Conservation (phyloP, 768 basidiomycete genomes). For the Hydnomerulius pinastri region DNA sequence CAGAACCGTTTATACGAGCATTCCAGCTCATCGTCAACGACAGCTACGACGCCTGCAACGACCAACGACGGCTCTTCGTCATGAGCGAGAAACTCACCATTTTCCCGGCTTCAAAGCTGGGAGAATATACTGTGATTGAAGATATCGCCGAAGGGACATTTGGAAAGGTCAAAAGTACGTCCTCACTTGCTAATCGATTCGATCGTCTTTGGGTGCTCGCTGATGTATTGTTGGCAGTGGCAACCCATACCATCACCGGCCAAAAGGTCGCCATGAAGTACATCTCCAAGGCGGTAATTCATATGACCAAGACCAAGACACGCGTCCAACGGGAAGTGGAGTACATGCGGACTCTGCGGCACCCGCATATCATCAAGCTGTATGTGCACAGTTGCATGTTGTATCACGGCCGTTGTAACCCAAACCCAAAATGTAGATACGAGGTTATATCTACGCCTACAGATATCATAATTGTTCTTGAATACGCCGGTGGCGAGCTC, state of each 20-base stretch:
- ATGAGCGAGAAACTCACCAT: slow-evolving; percentile 29
- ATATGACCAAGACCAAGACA: slow-evolving; percentile 87
- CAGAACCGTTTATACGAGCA: slow-evolving; percentile 3
- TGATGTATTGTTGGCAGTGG: slow-evolving; percentile 57
- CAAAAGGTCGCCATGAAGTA: slow-evolving; percentile 98
- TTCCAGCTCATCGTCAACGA: slow-evolving; percentile 5
- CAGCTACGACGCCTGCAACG: slow-evolving; percentile 7
- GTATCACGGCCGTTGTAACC: slow-evolving; percentile 8
- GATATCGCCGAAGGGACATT: slow-evolving; percentile 97
- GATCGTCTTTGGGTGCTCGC: slow-evolving; percentile 17
- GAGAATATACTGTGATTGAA: slow-evolving; percentile 84
- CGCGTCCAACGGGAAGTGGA: slow-evolving; percentile 95
- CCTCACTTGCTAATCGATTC: slow-evolving; percentile 3
- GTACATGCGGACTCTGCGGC: slow-evolving; percentile 91
- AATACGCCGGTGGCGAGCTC: slow-evolving; percentile 93
- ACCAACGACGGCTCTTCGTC: slow-evolving; percentile 19
- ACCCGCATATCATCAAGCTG: slow-evolving; percentile 99
- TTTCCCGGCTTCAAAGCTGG: slow-evolving; percentile 72
- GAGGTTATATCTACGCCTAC: slow-evolving; percentile 91
- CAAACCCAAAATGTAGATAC: slow-evolving; percentile 47
- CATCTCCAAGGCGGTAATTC: slow-evolving; percentile 92
- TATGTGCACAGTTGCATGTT: slow-evolving; percentile 37
- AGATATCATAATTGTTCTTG: slow-evolving; percentile 98
- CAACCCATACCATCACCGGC: slow-evolving; percentile 90
- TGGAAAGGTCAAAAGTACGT: slow-evolving; percentile 98